phyloP scores from a whole-genome alignment of 768 basidiomycete species.

The Leccinellum rugosiceps region DNA sequence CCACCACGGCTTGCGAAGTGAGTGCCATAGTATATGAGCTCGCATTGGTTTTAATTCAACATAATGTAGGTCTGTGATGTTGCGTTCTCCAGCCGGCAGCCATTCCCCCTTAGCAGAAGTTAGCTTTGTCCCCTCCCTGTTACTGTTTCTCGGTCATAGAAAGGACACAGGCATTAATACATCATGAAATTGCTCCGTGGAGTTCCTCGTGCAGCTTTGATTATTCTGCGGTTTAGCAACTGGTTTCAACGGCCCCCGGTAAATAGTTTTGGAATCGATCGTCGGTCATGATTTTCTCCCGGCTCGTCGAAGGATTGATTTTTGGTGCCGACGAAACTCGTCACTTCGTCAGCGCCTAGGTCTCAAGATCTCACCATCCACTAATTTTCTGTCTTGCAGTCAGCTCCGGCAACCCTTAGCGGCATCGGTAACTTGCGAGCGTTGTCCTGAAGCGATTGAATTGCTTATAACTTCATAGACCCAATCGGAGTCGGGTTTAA shows the following conservation, averaged over 20 bases:
- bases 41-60: not conserved
- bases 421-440: constrained; percentile 10
- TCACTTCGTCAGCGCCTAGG: not conserved
- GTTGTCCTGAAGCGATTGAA: constrained; percentile 25
- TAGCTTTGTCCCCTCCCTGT: constrained; percentile 21
- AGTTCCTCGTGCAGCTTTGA: not conserved
- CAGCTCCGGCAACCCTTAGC: constrained; percentile 7
- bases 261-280: constrained; percentile 3
- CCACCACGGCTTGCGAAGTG: constrained; percentile 4
- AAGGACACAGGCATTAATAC: constrained; percentile 16
- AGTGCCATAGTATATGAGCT: not conserved
- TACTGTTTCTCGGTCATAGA: constrained; percentile 16
- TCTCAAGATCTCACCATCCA: not conserved
- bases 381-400: not conserved
- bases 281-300: not conserved
- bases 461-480: constrained; percentile 18
- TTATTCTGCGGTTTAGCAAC: not conserved
- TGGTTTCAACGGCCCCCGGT: not conserved
- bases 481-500: constrained; percentile 21
- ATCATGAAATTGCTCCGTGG: constrained; percentile 10
- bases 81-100: constrained; percentile 2
- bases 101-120: constrained; percentile 8
- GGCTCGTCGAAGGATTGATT: not conserved
- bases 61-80: not conserved
- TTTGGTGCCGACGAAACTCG: not conserved